Evolutionary conservation across 2,329 filamentous ascomycete species (phyloP).

Genomic region (Cytospora chrysosperma): DNA sequence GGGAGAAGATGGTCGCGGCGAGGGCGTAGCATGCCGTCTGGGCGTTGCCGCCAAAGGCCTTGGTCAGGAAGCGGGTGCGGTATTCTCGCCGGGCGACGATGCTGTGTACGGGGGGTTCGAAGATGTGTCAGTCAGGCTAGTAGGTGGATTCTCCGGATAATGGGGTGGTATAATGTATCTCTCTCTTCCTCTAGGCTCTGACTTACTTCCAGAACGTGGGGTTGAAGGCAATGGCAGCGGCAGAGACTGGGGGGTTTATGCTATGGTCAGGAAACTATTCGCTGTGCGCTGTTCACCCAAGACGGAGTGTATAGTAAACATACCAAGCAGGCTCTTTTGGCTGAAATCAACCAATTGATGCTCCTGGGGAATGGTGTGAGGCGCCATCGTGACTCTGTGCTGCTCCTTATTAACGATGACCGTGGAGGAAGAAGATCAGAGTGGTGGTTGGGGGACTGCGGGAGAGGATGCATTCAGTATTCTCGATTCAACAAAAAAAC

Average conservation of each 20-base stretch:
- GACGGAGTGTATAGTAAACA: constrained; percentile 29
- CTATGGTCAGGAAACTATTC: constrained; percentile 24
- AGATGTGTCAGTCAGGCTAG: neutral
- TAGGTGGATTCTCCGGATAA: constrained; percentile 14
- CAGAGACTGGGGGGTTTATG: constrained; percentile 72
- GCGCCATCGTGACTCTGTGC: constrained; percentile 17
- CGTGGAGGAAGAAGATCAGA: neutral
- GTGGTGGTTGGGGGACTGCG: neutral
- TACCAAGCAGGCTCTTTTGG: constrained; percentile 67
- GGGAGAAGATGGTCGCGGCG: constrained; percentile 82
- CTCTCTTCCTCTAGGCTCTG: neutral
- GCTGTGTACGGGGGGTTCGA: constrained; percentile 37
- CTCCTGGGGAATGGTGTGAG: constrained; percentile 6
- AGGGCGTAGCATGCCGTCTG: constrained; percentile 86
- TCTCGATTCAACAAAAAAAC: too few species aligned
- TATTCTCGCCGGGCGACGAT: constrained; percentile 60
- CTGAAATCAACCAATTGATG: constrained; percentile 58
- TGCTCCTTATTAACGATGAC: neutral
- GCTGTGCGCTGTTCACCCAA: neutral
- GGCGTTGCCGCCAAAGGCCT: constrained; percentile 75
- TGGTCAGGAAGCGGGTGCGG: constrained; percentile 83
- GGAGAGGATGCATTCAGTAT: neutral
- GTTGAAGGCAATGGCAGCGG: constrained; percentile 84
- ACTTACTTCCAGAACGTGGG: constrained; percentile 99
- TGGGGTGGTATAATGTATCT: neutral